Evolutionary conservation across 768 basidiomycete species (phyloP).

Genomic region (Galerina sulciceps): DNA sequence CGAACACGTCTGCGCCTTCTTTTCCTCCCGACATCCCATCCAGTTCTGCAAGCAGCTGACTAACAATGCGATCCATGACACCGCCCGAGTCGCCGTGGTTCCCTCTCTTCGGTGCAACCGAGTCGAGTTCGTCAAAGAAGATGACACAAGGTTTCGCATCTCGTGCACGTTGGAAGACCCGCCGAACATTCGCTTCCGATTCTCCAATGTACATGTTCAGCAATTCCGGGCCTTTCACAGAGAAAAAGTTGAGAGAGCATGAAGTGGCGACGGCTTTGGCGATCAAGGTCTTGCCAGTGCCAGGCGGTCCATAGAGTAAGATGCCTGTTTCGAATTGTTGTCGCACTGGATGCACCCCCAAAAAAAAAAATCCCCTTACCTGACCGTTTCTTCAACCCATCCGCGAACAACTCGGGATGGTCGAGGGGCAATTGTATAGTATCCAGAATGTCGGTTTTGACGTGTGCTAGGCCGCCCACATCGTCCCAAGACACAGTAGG

Average conservation of each 20-base stretch:
- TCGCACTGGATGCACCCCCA: background rate
- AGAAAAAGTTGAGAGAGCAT: slow-evolving; percentile 94
- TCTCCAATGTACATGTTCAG: slow-evolving; percentile 99
- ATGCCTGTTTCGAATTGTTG: slow-evolving; percentile 57
- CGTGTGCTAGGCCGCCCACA: slow-evolving; percentile 86
- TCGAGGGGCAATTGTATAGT: slow-evolving; percentile 93
- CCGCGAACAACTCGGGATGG: slow-evolving; percentile 86
- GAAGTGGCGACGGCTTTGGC: slow-evolving; percentile 97
- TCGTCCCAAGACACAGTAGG: slow-evolving; percentile 97
- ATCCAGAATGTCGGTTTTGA: slow-evolving; percentile 93
- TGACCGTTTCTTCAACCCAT: slow-evolving; percentile 94
- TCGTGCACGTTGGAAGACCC: slow-evolving; percentile 87
- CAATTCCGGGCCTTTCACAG: slow-evolving; percentile 95
- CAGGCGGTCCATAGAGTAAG: slow-evolving; percentile 92
- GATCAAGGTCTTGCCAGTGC: slow-evolving; percentile 93
- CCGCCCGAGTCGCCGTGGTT: slow-evolving; percentile 96
- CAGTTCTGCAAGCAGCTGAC: slow-evolving; percentile 90
- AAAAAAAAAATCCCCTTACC: slow-evolving; percentile 51
- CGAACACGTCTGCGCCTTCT: slow-evolving; percentile 78
- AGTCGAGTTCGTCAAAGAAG: slow-evolving; percentile 96
- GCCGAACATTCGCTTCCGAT: slow-evolving; percentile 95
- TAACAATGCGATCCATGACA: slow-evolving; percentile 98
- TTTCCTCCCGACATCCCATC: slow-evolving; percentile 82
- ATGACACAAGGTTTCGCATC: slow-evolving; percentile 95
- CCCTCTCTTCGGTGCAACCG: slow-evolving; percentile 92